Conservation (phyloP, 495 filamentous ascomycete genomes). For the Penicillium cosmopolitanum region DNA sequence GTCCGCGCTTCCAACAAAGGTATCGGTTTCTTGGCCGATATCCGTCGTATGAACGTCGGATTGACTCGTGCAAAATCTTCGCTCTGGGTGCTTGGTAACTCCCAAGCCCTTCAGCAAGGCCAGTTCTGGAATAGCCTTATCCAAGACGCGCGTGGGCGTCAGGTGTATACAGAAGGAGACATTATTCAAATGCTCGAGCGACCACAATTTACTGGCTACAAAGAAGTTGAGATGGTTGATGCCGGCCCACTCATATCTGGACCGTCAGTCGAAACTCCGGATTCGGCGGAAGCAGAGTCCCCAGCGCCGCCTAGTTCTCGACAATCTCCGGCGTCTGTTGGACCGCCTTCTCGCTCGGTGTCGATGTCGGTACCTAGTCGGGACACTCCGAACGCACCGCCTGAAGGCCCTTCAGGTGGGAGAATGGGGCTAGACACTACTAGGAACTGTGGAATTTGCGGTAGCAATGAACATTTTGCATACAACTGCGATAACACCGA, state of each 20-base stretch:
- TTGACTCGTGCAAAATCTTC: slow-evolving; percentile 94
- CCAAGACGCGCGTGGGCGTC: slow-evolving; percentile 71
- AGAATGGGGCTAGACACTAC: slow-evolving; percentile 46
- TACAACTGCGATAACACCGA: slow-evolving; percentile 52
- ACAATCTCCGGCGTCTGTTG: slow-evolving; percentile 30
- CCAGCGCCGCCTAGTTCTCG: slow-evolving; percentile 30
- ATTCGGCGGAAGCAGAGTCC: slow-evolving; percentile 7
- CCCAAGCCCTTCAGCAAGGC: slow-evolving; percentile 79
- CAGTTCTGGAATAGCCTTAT: slow-evolving; percentile 89
- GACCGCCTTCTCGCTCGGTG: slow-evolving; percentile 28
- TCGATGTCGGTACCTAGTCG: slow-evolving; percentile 33
- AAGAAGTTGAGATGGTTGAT: slow-evolving; percentile 54
- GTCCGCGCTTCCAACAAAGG: slow-evolving; percentile 90
- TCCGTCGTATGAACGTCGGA: slow-evolving; percentile 99
- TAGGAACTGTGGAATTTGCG: slow-evolving; percentile 49
- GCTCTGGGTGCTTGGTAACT: slow-evolving; percentile 93
- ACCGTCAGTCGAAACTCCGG: neutral
- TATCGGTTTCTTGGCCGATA: slow-evolving; percentile 97
- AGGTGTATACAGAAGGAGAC: slow-evolving; percentile 77
- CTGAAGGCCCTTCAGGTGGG: slow-evolving; percentile 51
- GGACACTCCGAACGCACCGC: slow-evolving; percentile 26
- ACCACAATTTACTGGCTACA: slow-evolving; percentile 52
- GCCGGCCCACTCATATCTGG: slow-evolving; percentile 17
- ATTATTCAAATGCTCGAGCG: slow-evolving; percentile 52
- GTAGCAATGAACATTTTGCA: slow-evolving; percentile 52